Percentiles rank a stretch among this genome's conserved stretches.
phyloP scores from a whole-genome alignment of 2,329 filamentous ascomycete species.

The Diplocarpon rosae region DNA sequence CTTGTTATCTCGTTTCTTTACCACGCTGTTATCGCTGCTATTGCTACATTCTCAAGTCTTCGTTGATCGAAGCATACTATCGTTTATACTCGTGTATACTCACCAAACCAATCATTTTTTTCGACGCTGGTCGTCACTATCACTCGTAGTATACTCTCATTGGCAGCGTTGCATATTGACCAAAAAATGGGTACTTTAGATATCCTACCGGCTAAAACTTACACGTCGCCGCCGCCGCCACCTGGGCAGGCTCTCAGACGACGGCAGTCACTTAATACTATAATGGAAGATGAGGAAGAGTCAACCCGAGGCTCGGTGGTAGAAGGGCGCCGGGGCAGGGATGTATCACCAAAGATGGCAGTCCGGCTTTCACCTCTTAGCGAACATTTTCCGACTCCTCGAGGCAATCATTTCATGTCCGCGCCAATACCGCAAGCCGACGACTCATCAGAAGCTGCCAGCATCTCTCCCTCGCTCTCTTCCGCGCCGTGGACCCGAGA shows the following conservation, averaged over 20 bases:
- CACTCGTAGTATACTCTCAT: conserved; percentile 12
- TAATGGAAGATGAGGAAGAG: conserved; percentile 44
- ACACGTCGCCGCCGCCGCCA: conserved; percentile 33
- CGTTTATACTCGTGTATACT: conserved; percentile 22
- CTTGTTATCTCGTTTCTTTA: conserved; percentile 12
- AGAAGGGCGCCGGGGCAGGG: conserved; percentile 26
- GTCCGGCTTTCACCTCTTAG: conserved; percentile 33
- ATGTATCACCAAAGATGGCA: conserved; percentile 29
- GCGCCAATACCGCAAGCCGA: conserved; percentile 50
- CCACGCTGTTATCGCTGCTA: conserved; percentile 2
- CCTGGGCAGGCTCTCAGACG: conserved; percentile 42
- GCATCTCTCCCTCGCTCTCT: conserved; percentile 41
- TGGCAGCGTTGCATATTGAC: conserved; percentile 11
- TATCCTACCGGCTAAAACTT: conserved; percentile 37
- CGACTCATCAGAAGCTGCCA: conserved; percentile 38
- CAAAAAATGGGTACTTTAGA: conserved; percentile 27
- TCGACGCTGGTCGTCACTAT: conserved; percentile 24
- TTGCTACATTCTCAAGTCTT: conserved; percentile 23
- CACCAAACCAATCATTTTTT: conserved; percentile 3
- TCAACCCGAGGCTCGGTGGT: conserved; percentile 22
- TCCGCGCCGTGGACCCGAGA: conserved; percentile 52
- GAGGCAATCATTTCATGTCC: conserved; percentile 53
- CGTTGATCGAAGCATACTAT: conserved; percentile 30
- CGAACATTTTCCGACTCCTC: conserved; percentile 61
- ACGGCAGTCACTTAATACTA: conserved; percentile 49